These are phyloP conservation scores for Magnusiomyces paraingens DNA, from an alignment of 1,139 yeast genomes.

Conservation along the genomic window DNA sequence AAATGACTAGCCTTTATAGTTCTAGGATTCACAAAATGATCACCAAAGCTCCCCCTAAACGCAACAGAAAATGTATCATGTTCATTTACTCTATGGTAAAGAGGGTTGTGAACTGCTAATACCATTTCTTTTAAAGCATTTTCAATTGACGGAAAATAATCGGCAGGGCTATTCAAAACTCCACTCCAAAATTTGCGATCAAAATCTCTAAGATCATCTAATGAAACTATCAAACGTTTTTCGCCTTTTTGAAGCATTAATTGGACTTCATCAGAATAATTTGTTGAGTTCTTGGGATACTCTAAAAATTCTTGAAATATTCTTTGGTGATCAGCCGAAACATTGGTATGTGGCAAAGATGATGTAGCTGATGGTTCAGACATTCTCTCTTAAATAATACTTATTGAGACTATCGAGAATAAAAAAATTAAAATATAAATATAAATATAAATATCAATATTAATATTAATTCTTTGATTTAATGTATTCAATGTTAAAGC, in stretches of 20 bases:
- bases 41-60: slow-evolving; percentile 89
- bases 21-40: slow-evolving; percentile 81
- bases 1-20: slow-evolving; percentile 71
- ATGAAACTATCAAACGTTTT: slow-evolving; percentile 63
- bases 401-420: no score
- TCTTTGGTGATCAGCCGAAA: slow-evolving; percentile 62
- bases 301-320: slow-evolving; percentile 85
- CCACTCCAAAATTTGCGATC: slow-evolving; percentile 79
- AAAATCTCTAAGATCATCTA: slow-evolving; percentile 84
- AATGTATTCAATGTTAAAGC: no score
- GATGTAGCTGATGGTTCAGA: background rate
- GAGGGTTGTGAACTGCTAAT: slow-evolving; percentile 40
- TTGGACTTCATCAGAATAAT: slow-evolving; percentile 63
- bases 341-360: background rate
- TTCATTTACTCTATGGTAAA: slow-evolving; percentile 44
- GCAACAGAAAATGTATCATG: slow-evolving; percentile 69
- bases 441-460: no score
- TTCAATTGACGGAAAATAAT: slow-evolving; percentile 83
- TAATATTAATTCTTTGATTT: no score
- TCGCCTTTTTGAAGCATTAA: slow-evolving; percentile 62
- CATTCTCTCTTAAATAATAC: background rate
- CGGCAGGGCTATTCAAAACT: slow-evolving; percentile 68
- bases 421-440: background rate
- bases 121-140: slow-evolving; percentile 76
- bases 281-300: slow-evolving; percentile 42